Evolutionary conservation across 345 rosid genomes (phyloP).

Genomic region (Toxicodendron radicans): DNA sequence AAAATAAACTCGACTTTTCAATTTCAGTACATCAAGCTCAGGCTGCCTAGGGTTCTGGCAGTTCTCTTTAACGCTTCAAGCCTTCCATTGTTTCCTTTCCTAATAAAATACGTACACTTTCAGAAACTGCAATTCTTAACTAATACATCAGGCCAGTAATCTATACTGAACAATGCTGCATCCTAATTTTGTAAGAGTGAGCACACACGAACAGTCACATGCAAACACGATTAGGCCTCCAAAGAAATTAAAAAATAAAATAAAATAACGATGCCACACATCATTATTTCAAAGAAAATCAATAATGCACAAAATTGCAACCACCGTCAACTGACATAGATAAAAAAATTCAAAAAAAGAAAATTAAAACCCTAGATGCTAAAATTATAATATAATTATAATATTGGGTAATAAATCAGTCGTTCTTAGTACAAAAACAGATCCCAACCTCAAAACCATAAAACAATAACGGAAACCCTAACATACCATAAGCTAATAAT

Average conservation of each 20-base stretch:
- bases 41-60: not conserved
- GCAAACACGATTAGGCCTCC: too few relatives aligned
- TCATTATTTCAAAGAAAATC: not conserved
- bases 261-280: not conserved
- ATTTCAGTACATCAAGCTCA: not conserved
- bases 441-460: conserved; percentile 27
- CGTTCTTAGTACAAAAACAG: conserved; percentile 33
- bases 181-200: not conserved
- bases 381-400: not conserved
- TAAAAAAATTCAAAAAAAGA: not conserved
- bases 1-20: not conserved
- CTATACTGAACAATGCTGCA: not conserved
- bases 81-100: not conserved
- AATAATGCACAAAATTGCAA: not conserved
- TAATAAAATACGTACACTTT: too few relatives aligned
- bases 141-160: not conserved
- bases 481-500: conserved; percentile 30
- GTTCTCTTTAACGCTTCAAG: not conserved
- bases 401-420: conserved; percentile 28
- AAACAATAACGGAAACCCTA: conserved; percentile 25
- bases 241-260: too few relatives aligned
- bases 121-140: not conserved
- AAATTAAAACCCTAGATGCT: conserved; percentile 12
- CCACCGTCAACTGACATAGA: not conserved
- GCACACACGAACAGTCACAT: not conserved